phyloP scores from a whole-genome alignment of 2,329 filamentous ascomycete genomes.

The Hypoxylon sp. region DNA sequence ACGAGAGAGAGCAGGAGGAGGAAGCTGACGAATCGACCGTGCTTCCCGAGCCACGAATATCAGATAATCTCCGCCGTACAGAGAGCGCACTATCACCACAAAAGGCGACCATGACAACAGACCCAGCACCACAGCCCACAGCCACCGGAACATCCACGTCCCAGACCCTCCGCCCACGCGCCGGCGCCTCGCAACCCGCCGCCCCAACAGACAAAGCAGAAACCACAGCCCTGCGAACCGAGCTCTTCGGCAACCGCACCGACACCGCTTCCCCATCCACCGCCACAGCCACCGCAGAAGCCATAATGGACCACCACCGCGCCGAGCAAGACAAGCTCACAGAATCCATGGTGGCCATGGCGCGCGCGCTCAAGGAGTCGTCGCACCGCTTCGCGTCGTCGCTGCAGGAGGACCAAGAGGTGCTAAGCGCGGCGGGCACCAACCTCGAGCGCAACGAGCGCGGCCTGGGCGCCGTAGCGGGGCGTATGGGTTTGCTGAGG shows the following conservation, averaged over 20 bases:
- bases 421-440: constrained; percentile 78
- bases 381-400: constrained; percentile 79
- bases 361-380: constrained; percentile 80
- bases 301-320: constrained; percentile 81
- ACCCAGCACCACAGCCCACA: constrained; percentile 25
- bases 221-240: constrained; percentile 57
- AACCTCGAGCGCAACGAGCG: constrained; percentile 83
- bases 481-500: constrained; percentile 81
- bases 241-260: constrained; percentile 61
- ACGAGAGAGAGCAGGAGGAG: constrained; percentile 17
- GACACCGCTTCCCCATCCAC: constrained; percentile 54
- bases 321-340: constrained; percentile 88
- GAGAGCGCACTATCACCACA: constrained; percentile 11
- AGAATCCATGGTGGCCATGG: constrained; percentile 84
- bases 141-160: constrained; percentile 49
- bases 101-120: constrained; percentile 22
- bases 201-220: constrained; percentile 30
- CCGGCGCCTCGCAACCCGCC: constrained; percentile 22
- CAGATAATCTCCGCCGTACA: constrained; percentile 16
- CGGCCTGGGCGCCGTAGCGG: constrained; percentile 82
- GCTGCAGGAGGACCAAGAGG: constrained; percentile 79
- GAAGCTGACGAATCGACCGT: constrained; percentile 45
- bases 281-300: constrained; percentile 73
- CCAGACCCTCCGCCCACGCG: constrained; percentile 55
- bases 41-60: constrained; percentile 33